Percentiles rank a stretch among this genome's conserved stretches.
These are phyloP conservation scores for Kazachstania sp. DNA, from an alignment of 1,139 yeast genomes.

Conservation along the genomic window DNA sequence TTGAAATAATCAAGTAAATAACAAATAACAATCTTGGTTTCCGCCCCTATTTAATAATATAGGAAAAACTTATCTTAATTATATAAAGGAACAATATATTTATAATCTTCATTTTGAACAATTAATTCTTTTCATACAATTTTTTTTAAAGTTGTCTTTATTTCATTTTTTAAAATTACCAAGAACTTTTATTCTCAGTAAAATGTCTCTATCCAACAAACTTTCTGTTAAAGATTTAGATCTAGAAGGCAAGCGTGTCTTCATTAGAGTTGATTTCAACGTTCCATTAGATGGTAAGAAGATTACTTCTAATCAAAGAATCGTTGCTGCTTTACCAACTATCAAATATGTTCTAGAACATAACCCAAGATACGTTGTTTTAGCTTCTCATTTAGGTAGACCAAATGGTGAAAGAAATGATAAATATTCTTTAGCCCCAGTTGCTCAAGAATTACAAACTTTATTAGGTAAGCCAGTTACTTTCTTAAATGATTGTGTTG, in stretches of 20 bases:
- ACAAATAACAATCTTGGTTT: no score
- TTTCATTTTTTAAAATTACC: not conserved
- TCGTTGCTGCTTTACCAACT: constrained; percentile 91
- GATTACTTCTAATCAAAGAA: constrained; percentile 9
- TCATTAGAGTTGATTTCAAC: constrained; percentile 10
- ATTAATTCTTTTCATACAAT: no score
- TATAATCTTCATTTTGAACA: not conserved
- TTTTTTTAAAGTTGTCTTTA: no score
- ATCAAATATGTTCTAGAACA: constrained; percentile 84
- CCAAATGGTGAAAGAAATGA: constrained; percentile 27
- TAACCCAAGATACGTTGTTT: constrained; percentile 76
- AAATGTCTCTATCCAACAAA: constrained; percentile 84
- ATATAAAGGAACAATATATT: no score
- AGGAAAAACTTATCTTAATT: no score
- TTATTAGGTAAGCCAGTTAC: constrained; percentile 61
- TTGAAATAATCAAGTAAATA: no score
- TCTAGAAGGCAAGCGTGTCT: constrained; percentile 75
- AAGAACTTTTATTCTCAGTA: not conserved
- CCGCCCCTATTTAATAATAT: not conserved
- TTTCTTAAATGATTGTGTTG: constrained; percentile 38
- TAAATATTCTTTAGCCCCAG: constrained; percentile 85
- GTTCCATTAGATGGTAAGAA: constrained; percentile 9
- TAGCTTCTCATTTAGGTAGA: constrained; percentile 43
- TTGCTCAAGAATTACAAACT: constrained; percentile 71
- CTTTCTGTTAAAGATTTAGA: constrained; percentile 82